These are phyloP conservation scores for Pestalotiopsis sp. DNA, from an alignment of 2,329 filamentous ascomycete species.

Conservation along the genomic window DNA sequence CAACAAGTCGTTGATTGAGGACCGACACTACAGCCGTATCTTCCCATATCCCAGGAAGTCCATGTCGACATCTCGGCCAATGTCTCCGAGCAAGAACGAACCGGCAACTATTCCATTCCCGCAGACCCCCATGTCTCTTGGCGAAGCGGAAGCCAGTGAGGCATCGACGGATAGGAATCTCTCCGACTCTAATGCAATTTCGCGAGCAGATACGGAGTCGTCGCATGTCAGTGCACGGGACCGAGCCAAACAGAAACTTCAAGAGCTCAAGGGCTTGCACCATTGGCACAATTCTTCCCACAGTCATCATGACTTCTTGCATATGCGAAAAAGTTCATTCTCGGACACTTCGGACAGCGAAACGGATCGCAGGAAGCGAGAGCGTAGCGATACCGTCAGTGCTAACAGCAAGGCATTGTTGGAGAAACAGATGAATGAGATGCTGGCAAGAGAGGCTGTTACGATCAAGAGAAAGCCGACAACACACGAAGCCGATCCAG, in stretches of 20 bases:
- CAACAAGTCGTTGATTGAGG: constrained; percentile 80
- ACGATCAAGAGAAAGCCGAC: constrained; percentile 37
- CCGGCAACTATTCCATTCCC: constrained; percentile 9
- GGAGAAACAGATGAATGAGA: constrained; percentile 62
- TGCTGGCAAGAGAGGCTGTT: constrained; percentile 54
- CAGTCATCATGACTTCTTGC: constrained; percentile 52
- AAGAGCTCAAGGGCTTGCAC: constrained; percentile 55
- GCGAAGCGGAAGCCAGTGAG: constrained; percentile 3
- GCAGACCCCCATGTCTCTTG: not conserved
- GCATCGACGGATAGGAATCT: constrained; percentile 1
- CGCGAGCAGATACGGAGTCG: constrained; percentile 38
- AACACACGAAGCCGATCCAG: constrained; percentile 29
- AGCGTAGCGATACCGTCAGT: constrained; percentile 47
- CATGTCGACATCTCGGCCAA: constrained; percentile 13
- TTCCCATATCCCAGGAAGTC: constrained; percentile 60
- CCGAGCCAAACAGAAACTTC: constrained; percentile 60
- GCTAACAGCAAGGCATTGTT: constrained; percentile 53
- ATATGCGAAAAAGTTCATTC: constrained; percentile 51
- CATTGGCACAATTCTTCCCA: constrained; percentile 53
- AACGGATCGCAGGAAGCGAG: constrained; percentile 41
- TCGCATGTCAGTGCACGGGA: constrained; percentile 55
- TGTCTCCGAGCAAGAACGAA: constrained; percentile 19
- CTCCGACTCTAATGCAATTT: constrained; percentile 14
- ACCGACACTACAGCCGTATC: constrained; percentile 73
- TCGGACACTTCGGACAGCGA: constrained; percentile 65